Conservation (phyloP, 768 basidiomycete species). For the Arthromyces matolae region DNA sequence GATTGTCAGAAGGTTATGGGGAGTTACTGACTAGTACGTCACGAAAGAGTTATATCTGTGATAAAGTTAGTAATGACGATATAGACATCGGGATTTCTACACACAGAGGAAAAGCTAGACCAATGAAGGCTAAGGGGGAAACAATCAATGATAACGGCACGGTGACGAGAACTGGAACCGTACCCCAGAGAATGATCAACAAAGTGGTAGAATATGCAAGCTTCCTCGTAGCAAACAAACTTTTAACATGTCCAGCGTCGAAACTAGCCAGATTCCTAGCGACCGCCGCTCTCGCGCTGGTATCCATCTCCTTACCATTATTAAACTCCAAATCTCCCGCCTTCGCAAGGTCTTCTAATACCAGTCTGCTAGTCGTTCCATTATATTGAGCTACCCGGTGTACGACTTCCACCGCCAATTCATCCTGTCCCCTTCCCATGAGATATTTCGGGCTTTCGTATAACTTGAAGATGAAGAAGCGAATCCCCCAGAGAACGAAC, state of each 20-base stretch:
- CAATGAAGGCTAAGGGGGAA: constrained; percentile 55
- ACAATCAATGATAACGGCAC: not conserved
- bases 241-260: constrained; percentile 42
- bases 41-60: constrained; percentile 49
- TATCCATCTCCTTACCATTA: constrained; percentile 8
- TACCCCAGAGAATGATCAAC: constrained; percentile 52
- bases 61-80: not conserved
- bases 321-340: constrained; percentile 17
- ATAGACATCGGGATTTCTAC: constrained; percentile 38
- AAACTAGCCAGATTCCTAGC: constrained; percentile 37
- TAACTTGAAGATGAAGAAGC: constrained; percentile 64
- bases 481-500: constrained; percentile 55
- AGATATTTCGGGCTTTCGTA: constrained; percentile 71
- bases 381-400: constrained; percentile 63
- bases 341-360: constrained; percentile 44
- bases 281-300: constrained; percentile 19
- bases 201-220: constrained; percentile 65
- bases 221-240: constrained; percentile 59
- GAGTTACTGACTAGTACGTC: constrained; percentile 43
- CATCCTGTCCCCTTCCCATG: constrained; percentile 64
- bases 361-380: constrained; percentile 44
- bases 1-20: not conserved
- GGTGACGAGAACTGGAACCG: constrained; percentile 5
- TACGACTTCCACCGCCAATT: constrained; percentile 56
- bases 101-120: constrained; percentile 73